Evolutionary conservation across 2,329 filamentous ascomycete genomes (phyloP).

Genomic region (Pseudocercospora musae): DNA sequence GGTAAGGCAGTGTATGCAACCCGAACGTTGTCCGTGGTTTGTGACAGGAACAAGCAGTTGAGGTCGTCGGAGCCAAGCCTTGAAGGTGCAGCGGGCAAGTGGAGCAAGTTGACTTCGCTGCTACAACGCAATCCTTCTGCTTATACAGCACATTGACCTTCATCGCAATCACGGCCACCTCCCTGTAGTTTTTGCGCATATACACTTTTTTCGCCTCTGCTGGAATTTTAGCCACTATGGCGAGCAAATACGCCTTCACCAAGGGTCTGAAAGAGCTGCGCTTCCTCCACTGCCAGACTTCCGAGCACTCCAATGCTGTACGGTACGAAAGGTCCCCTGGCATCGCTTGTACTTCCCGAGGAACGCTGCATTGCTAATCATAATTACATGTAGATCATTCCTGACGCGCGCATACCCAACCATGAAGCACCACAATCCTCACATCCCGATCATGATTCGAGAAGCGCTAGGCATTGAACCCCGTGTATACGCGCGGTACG

Average conservation of each 20-base stretch:
- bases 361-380: neutral
- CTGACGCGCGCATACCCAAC: slow-evolving; percentile 87
- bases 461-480: slow-evolving; percentile 83
- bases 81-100: slow-evolving; percentile 5
- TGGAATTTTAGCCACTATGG: slow-evolving; percentile 57
- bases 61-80: slow-evolving; percentile 40
- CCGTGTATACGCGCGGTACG: slow-evolving; percentile 88
- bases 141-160: neutral
- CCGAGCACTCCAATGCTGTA: slow-evolving; percentile 81
- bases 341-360: neutral
- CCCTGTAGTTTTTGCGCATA: neutral
- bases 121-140: neutral
- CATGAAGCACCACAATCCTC: slow-evolving; percentile 99
- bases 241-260: slow-evolving; percentile 86
- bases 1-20: neutral
- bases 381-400: slow-evolving; percentile 64
- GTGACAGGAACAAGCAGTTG: neutral
- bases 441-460: slow-evolving; percentile 88
- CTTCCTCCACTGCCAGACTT: slow-evolving; percentile 95
- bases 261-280: slow-evolving; percentile 89
- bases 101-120: neutral
- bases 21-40: neutral
- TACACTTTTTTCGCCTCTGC: neutral
- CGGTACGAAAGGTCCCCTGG: slow-evolving; percentile 55
- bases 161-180: neutral